Conservation (phyloP, 179 eudicot genomes). For the Heliamphora pulchella region DNA sequence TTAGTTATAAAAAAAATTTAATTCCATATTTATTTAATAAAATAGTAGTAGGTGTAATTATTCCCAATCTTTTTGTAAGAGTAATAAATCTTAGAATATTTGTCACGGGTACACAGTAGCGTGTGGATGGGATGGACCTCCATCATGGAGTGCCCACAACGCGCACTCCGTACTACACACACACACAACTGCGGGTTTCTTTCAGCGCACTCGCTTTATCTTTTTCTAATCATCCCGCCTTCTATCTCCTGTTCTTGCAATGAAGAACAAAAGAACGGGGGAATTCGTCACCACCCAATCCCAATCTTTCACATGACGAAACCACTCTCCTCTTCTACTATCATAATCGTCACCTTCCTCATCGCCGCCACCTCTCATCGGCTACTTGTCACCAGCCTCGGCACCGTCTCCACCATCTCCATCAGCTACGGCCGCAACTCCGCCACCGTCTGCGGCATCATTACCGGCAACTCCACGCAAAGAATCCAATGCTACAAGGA, state of each 20-base stretch:
- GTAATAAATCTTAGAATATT: too few relatives aligned
- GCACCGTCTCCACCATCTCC: slow-evolving; percentile 42
- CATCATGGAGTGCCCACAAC: too few relatives aligned
- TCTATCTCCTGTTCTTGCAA: background rate
- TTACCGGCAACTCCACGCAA: slow-evolving; percentile 36
- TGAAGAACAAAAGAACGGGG: slow-evolving; percentile 4
- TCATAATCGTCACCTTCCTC: slow-evolving; percentile 18
- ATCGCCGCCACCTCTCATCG: slow-evolving; percentile 25
- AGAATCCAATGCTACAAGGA: slow-evolving; percentile 45
- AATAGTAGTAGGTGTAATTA: too few relatives aligned
- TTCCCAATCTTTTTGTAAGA: too few relatives aligned
- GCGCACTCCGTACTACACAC: too few relatives aligned
- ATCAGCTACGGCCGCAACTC: slow-evolving; percentile 34
- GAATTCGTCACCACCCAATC: background rate
- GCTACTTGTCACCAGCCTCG: slow-evolving; percentile 13
- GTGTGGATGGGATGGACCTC: too few relatives aligned
- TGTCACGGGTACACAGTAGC: too few relatives aligned
- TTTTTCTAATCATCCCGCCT: background rate
- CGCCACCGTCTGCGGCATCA: slow-evolving; percentile 60
- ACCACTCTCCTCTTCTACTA: slow-evolving; percentile 14
- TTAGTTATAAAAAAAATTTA: too few relatives aligned
- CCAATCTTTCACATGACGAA: slow-evolving; percentile 24
- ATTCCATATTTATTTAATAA: too few relatives aligned
- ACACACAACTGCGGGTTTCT: too few relatives aligned
- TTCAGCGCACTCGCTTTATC: background rate